Conservation (phyloP, 2,329 filamentous ascomycete species). For the Claviceps maximensis region DNA sequence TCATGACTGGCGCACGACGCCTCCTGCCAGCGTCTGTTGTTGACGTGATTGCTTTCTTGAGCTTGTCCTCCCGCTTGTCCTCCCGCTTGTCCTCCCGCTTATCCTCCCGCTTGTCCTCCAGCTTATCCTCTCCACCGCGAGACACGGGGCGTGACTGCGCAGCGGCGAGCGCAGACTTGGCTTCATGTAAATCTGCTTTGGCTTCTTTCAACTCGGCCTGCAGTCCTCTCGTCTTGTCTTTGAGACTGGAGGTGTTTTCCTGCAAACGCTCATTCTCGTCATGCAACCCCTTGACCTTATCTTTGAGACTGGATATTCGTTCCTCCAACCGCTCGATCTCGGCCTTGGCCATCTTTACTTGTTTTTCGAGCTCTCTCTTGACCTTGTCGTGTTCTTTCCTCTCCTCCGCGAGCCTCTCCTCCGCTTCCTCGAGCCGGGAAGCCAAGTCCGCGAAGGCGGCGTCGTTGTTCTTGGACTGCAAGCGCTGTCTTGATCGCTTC, state of each 20-base stretch:
- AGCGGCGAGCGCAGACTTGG: constrained; percentile 7
- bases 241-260: constrained; percentile 55
- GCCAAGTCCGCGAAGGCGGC: constrained; percentile 29
- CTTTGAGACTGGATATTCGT: constrained; percentile 54
- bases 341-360: constrained; percentile 45
- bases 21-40: constrained; percentile 28
- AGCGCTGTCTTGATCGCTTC: constrained; percentile 28
- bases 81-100: no score
- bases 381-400: constrained; percentile 33
- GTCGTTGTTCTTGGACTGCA: constrained; percentile 20
- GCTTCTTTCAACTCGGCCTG: constrained; percentile 62
- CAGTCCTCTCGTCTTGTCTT: constrained; percentile 53
- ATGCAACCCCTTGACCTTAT: constrained; percentile 56
- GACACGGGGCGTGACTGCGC: constrained; percentile 7
- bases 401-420: constrained; percentile 25
- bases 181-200: constrained; percentile 28
- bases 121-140: constrained; percentile 8
- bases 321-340: constrained; percentile 54
- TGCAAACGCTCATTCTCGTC: constrained; percentile 57
- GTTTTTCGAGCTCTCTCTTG: constrained; percentile 35
- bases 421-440: constrained; percentile 21
- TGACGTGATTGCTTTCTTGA: constrained; percentile 11
- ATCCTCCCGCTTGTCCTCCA: no score
- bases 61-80: no score
- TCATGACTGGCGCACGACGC: constrained; percentile 31